These are phyloP conservation scores for Neurospora sp. DNA, from an alignment of 495 filamentous ascomycete genomes.

Conservation along the genomic window DNA sequence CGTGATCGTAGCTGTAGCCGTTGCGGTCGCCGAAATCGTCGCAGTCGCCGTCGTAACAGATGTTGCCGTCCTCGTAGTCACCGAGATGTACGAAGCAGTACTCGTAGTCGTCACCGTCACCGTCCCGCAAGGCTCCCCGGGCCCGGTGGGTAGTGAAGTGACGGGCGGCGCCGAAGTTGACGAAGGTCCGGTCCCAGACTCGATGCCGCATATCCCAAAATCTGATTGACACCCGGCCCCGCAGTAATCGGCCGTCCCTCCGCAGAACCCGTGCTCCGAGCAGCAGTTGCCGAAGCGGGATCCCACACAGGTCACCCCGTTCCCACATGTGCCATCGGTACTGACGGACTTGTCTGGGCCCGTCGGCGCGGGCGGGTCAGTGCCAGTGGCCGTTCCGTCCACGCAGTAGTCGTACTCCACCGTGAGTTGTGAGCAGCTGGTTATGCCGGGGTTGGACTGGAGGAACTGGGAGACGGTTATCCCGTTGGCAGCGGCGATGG, in stretches of 20 bases:
- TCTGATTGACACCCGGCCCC: slow-evolving; percentile 25
- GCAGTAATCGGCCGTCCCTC: slow-evolving; percentile 30
- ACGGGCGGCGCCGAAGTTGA: not conserved
- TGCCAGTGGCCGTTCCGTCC: slow-evolving; percentile 5
- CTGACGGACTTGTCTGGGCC: slow-evolving; percentile 4
- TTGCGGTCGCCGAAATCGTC: not conserved
- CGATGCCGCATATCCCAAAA: slow-evolving; percentile 23
- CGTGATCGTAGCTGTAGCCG: not conserved
- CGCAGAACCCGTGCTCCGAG: slow-evolving; percentile 29
- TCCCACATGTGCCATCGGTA: slow-evolving; percentile 32
- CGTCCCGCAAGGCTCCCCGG: not conserved
- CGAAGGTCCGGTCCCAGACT: not conserved
- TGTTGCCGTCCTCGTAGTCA: not conserved
- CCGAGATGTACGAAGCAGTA: slow-evolving; percentile 7
- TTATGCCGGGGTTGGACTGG: slow-evolving; percentile 14
- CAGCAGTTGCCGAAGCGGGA: slow-evolving; percentile 32
- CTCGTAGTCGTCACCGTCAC: slow-evolving; percentile 2
- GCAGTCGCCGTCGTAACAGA: not conserved
- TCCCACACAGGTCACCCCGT: slow-evolving; percentile 32
- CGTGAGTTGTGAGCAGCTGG: slow-evolving; percentile 16
- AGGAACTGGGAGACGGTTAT: slow-evolving; percentile 22
- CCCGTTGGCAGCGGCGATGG: slow-evolving; percentile 10
- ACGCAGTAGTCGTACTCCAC: slow-evolving; percentile 15
- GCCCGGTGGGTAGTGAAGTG: not conserved
- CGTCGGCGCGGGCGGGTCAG: not conserved